A percentile compares a stretch with the other conserved stretches of the same genome.
Evolutionary conservation across 2,329 filamentous ascomycete genomes (phyloP).

Genomic region (Nemania serpens): DNA sequence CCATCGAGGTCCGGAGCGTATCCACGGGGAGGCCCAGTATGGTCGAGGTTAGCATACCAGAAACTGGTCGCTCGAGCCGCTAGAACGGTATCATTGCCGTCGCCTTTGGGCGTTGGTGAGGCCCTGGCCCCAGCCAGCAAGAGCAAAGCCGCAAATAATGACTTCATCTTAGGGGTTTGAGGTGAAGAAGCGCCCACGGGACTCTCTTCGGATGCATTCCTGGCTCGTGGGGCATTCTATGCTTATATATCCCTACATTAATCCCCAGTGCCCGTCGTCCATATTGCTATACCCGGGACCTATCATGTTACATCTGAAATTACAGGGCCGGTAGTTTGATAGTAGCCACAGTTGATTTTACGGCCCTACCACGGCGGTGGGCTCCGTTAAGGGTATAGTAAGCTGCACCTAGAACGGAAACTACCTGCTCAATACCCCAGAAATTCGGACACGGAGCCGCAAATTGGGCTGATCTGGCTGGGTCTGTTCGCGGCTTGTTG

Average conservation of each 20-base stretch:
- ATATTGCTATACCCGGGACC: background rate
- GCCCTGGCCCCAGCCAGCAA: slow-evolving; percentile 20
- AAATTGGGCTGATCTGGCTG: background rate
- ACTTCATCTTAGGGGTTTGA: slow-evolving; percentile 19
- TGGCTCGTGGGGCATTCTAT: background rate
- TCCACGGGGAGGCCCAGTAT: slow-evolving; percentile 43
- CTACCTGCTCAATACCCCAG: background rate
- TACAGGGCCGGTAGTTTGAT: background rate
- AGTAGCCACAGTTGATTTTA: slow-evolving; percentile 1
- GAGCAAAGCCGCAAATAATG: slow-evolving; percentile 13
- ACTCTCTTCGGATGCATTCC: background rate
- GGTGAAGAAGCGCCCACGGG: background rate
- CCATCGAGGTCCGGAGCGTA: slow-evolving; percentile 48
- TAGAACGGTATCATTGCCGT: slow-evolving; percentile 18
- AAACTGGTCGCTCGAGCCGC: slow-evolving; percentile 37
- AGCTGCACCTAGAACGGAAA: background rate
- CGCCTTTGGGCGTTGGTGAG: slow-evolving; percentile 21
- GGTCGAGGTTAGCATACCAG: slow-evolving; percentile 52
- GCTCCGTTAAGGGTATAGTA: background rate
- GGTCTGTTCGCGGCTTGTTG: background rate
- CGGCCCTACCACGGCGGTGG: slow-evolving; percentile 11
- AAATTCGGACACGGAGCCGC: slow-evolving; percentile 6
- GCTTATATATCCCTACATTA: slow-evolving; percentile 8
- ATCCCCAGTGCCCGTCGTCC: background rate
- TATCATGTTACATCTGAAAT: too few relatives aligned